Conservation (phyloP, 768 basidiomycete species). For the Trichaptum fuscoviolaceum region DNA sequence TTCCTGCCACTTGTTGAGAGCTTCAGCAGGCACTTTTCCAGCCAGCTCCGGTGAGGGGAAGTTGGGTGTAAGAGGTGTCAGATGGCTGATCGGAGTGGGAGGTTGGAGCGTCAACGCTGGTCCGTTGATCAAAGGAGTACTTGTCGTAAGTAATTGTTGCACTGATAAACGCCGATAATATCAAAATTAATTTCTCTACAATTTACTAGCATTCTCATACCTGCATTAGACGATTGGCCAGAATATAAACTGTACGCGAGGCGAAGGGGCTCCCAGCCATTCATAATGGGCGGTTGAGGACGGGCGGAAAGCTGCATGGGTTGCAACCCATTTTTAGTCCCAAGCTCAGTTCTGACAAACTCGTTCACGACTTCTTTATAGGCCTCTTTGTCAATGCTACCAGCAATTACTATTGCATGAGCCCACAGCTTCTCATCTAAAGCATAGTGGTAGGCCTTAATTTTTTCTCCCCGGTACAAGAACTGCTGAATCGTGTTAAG, state of each 20-base stretch:
- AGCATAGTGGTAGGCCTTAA: slow-evolving; percentile 83
- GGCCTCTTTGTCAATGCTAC: slow-evolving; percentile 85
- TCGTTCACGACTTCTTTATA: slow-evolving; percentile 90
- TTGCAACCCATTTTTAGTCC: slow-evolving; percentile 28
- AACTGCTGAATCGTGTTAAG: slow-evolving; percentile 76
- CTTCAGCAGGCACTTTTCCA: slow-evolving; percentile 51
- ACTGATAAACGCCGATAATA: slow-evolving; percentile 38
- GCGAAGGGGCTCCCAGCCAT: slow-evolving; percentile 67
- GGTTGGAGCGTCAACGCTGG: slow-evolving; percentile 33
- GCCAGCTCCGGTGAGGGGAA: slow-evolving; percentile 42
- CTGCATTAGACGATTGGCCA: slow-evolving; percentile 72
- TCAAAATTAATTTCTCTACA: slow-evolving; percentile 6
- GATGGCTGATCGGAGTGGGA: slow-evolving; percentile 26
- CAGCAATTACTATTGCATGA: slow-evolving; percentile 93
- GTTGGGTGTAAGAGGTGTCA: slow-evolving; percentile 62
- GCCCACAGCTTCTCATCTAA: slow-evolving; percentile 89
- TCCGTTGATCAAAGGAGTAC: slow-evolving; percentile 35
- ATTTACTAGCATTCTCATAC: slow-evolving; percentile 36
- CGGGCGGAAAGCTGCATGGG: slow-evolving; percentile 19
- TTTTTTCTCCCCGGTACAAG: slow-evolving; percentile 78
- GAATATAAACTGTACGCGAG: slow-evolving; percentile 81
- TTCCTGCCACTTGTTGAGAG: slow-evolving; percentile 78
- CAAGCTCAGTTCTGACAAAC: slow-evolving; percentile 76
- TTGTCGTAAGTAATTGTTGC: slow-evolving; percentile 65
- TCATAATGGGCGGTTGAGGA: slow-evolving; percentile 23